These are phyloP conservation scores for Miamiensis avidus DNA, from an alignment of 169 alveolate genomes.

Conservation along the genomic window DNA sequence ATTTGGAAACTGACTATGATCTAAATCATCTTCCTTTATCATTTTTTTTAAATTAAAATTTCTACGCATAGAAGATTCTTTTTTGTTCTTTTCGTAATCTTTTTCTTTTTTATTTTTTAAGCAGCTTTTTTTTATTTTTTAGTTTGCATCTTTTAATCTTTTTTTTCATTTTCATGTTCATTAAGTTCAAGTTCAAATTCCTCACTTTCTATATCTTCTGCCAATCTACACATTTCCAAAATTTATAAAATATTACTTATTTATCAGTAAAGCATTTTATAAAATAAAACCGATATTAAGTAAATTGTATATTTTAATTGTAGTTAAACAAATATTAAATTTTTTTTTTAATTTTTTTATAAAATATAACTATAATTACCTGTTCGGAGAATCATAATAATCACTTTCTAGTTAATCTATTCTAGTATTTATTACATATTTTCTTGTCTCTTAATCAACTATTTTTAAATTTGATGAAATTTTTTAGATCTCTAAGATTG, in stretches of 20 bases:
- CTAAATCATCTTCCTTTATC: constrained; percentile 27
- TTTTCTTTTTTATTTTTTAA: constrained; percentile 14
- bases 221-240: not conserved
- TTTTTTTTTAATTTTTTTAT: too few relatives aligned
- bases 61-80: constrained; percentile 24
- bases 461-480: constrained; percentile 2
- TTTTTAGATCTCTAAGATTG: constrained; percentile 16
- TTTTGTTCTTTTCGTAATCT: constrained; percentile 23
- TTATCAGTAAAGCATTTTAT: too few relatives aligned
- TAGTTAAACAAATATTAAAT: too few relatives aligned
- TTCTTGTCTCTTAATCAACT: constrained; percentile 21
- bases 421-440: constrained; percentile 16
- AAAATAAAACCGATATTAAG: too few relatives aligned
- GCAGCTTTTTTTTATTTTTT: not conserved
- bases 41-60: constrained; percentile 22
- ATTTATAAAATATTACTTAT: too few relatives aligned
- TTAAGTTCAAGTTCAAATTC: constrained; percentile 23
- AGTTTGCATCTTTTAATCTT: constrained; percentile 3
- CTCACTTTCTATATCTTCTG: constrained; percentile 25
- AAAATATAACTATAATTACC: too few relatives aligned
- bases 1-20: constrained; percentile 9
- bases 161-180: constrained; percentile 7
- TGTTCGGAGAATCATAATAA: constrained; percentile 23
- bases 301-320: too few relatives aligned
- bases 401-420: constrained; percentile 28